Evolutionary conservation across 2,329 filamentous ascomycete genomes (phyloP).

Genomic region (Clarireedia hainanense): DNA sequence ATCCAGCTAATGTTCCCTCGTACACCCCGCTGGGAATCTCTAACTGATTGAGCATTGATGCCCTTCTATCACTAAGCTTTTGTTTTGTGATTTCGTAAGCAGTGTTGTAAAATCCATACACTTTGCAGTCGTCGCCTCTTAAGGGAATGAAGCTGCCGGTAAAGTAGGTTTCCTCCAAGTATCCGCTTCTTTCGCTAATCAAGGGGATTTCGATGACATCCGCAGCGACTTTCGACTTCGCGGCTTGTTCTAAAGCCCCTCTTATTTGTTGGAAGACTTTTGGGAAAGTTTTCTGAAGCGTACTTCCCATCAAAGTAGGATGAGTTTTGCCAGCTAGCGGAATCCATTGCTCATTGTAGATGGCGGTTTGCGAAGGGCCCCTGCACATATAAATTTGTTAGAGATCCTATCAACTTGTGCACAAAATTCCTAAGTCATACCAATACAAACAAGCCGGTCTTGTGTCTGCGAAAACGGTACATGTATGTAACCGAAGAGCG

Average conservation of each 20-base stretch:
- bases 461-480: slow-evolving; percentile 20
- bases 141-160: slow-evolving; percentile 25
- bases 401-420: background rate
- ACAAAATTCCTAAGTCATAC: slow-evolving; percentile 8
- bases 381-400: slow-evolving; percentile 8
- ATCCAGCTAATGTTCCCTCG: slow-evolving; percentile 9
- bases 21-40: slow-evolving; percentile 11
- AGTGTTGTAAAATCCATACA: slow-evolving; percentile 22
- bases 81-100: slow-evolving; percentile 18
- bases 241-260: slow-evolving; percentile 16
- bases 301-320: slow-evolving; percentile 19
- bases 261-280: slow-evolving; percentile 16
- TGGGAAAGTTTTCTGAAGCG: slow-evolving; percentile 16
- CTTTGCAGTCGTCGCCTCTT: slow-evolving; percentile 15
- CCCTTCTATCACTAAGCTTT: slow-evolving; percentile 20
- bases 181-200: slow-evolving; percentile 19
- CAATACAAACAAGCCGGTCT: slow-evolving; percentile 20
- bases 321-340: slow-evolving; percentile 20
- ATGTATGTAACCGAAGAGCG: slow-evolving; percentile 18
- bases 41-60: slow-evolving; percentile 19
- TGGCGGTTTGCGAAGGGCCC: slow-evolving; percentile 19
- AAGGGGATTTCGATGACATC: slow-evolving; percentile 21
- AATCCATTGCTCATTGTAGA: slow-evolving; percentile 24
- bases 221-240: slow-evolving; percentile 14
- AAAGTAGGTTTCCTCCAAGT: slow-evolving; percentile 24